Percentiles rank a stretch among this genome's conserved stretches.
These are phyloP conservation scores for Ustilago nuda DNA, from an alignment of 1,284 basidiomycete species.

Conservation along the genomic window DNA sequence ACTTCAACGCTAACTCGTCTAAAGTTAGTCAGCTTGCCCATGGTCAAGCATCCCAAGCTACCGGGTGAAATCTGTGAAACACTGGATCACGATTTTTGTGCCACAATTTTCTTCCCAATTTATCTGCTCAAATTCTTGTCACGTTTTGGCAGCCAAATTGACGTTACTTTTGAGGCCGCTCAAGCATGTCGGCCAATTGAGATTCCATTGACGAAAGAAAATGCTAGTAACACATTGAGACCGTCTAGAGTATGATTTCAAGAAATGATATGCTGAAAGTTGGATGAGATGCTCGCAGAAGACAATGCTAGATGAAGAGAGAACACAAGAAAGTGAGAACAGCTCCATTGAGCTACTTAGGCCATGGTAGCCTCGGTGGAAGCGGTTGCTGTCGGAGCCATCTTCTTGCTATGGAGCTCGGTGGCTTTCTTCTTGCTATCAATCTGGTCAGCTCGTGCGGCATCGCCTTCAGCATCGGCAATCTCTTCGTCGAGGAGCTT, in stretches of 20 bases:
- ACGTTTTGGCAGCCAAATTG: no score
- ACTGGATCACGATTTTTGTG: no score
- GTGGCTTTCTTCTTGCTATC: slow-evolving; percentile 11
- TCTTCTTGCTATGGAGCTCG: slow-evolving; percentile 34
- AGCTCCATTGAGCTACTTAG: background rate
- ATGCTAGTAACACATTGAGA: background rate
- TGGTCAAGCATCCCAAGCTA: no score
- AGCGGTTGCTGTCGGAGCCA: slow-evolving; percentile 25
- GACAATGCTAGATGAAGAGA: slow-evolving; percentile 9
- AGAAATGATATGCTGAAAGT: background rate
- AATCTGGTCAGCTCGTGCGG: background rate
- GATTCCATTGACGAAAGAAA: background rate
- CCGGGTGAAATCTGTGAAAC: no score
- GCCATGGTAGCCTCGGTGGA: slow-evolving; percentile 31
- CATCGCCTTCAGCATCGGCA: slow-evolving; percentile 11
- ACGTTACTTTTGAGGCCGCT: no score
- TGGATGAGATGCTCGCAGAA: background rate
- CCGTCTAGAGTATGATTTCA: background rate
- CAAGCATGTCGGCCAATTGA: background rate
- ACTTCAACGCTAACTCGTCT: no score
- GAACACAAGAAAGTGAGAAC: background rate
- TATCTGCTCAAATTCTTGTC: no score
- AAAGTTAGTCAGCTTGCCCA: no score
- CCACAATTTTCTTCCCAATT: no score
- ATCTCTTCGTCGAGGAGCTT: slow-evolving; percentile 45